phyloP scores from a whole-genome alignment of 2,329 filamentous ascomycete genomes.

The Ophiostoma pallidulum region DNA sequence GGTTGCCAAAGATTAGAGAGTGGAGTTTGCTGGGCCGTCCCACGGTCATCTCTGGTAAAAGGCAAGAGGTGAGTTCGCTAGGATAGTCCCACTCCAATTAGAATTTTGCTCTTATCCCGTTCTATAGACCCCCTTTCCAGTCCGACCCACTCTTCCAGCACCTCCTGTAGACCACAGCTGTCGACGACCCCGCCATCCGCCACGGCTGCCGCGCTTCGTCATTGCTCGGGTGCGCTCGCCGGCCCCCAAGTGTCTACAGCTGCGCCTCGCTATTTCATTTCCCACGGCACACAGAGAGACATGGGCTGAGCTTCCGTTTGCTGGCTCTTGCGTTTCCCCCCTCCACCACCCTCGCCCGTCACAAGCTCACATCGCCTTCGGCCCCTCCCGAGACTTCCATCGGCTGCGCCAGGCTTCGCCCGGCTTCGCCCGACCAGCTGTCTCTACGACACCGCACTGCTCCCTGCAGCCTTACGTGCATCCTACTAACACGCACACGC shows the following conservation, averaged over 20 bases:
- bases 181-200: conserved; percentile 5
- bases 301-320: not conserved
- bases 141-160: conserved; percentile 14
- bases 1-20: conserved; percentile 19
- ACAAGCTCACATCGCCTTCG: not conserved
- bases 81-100: conserved; percentile 20
- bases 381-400: too few relatives aligned
- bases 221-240: not conserved
- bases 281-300: not conserved
- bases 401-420: too few relatives aligned
- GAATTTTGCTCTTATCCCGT: conserved; percentile 7
- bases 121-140: conserved; percentile 12
- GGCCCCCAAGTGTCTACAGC: too few relatives aligned
- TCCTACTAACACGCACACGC: not conserved
- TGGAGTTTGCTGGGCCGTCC: conserved; percentile 19
- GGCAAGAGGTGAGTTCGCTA: conserved; percentile 22
- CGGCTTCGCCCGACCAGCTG: too few relatives aligned
- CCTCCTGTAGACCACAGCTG: too few relatives aligned
- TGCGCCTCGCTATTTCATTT: not conserved
- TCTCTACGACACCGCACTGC: too few relatives aligned
- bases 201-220: not conserved
- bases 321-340: not conserved
- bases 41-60: conserved; percentile 22
- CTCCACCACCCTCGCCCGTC: not conserved
- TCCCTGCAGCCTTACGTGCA: too few relatives aligned